Evolutionary conservation across 768 basidiomycete species (phyloP), one percentile per base, ranked within the genome.

Genomic region (Lactifluus rugatus): DNA sequence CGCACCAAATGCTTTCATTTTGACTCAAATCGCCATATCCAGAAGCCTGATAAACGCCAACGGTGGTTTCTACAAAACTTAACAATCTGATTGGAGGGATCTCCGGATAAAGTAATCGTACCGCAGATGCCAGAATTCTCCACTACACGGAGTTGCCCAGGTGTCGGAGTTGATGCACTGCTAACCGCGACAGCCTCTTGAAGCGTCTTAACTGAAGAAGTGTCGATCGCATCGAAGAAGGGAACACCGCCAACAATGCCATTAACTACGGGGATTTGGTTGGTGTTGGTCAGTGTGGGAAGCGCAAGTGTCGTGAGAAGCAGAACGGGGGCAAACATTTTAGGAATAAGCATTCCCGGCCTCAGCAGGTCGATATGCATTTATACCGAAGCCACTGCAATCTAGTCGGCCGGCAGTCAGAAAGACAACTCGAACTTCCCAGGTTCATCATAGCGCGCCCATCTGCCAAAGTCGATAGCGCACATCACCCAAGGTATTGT

Each of bases 41-140:
- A 5, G 82, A 81, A 0, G 79, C 82, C 64, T 81, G 80, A 61
- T 73, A 79, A 1, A 84, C 82, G n/a, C 77, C 79, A 17, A 76
- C 74, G 0, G 81, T 83, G 0, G 80, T 83, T 70, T 84, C 83
- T 62, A 50, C 16, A 5, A 10, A 7, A 48, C 26, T 8, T 31
- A 21, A 49, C 45, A 31, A 48, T 8, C 42, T 5, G 19, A 26
- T 45, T 13, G 39, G 46, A 13, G 41, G n/a, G 28, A 46, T n/a
- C 23, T 5, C 44, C 41, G 36, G 44, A 17, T 14, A 37, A 39
- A 42, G 9, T 11, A 21, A 3, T 59, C 67, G 45, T 62, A 80
- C 80, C 80, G 67, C 83, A 85, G 36, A 84, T 67, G 10, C 82
- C 81, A 6, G 81, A 81, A 62, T 84, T 84, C 63, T 84, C 79